Percentiles rank a stretch among this genome's conserved stretches.
Conservation (phyloP, 495 filamentous ascomycete species). For the Penicillium bovifimosum region DNA sequence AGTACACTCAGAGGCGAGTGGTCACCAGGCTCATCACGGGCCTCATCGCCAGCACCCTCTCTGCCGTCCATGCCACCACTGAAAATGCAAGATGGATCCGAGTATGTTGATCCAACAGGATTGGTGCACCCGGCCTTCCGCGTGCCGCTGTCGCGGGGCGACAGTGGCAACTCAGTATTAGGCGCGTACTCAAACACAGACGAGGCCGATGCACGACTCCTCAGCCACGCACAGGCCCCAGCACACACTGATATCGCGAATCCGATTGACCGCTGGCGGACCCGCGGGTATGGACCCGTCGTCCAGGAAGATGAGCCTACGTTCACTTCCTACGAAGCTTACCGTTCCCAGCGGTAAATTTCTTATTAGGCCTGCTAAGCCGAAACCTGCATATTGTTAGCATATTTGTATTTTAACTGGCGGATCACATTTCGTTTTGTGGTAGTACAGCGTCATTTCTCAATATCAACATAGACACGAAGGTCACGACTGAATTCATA, state of each 20-base stretch:
- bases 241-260: conserved; percentile 21
- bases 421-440: neutral
- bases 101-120: conserved; percentile 14
- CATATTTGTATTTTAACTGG: neutral
- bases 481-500: conserved; percentile 1
- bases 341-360: conserved; percentile 23
- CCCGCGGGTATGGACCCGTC: conserved; percentile 45
- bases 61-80: conserved; percentile 26
- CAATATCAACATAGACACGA: neutral
- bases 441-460: neutral
- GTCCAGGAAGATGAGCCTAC: conserved; percentile 34
- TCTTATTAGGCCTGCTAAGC: neutral
- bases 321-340: conserved; percentile 40
- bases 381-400: neutral
- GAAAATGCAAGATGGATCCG: conserved; percentile 27
- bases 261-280: conserved; percentile 43
- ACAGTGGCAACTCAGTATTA: conserved; percentile 18
- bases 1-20: conserved; percentile 41
- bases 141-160: conserved; percentile 24
- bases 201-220: conserved; percentile 42
- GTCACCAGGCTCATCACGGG: conserved; percentile 41
- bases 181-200: conserved; percentile 35
- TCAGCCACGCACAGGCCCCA: conserved; percentile 39
- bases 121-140: conserved; percentile 38
- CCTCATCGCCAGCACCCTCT: conserved; percentile 43